Evolutionary conservation across 2,329 filamentous ascomycete genomes (phyloP), one percentile per base, ranked within the genome.

Genomic region (Eurotiales sp.): DNA sequence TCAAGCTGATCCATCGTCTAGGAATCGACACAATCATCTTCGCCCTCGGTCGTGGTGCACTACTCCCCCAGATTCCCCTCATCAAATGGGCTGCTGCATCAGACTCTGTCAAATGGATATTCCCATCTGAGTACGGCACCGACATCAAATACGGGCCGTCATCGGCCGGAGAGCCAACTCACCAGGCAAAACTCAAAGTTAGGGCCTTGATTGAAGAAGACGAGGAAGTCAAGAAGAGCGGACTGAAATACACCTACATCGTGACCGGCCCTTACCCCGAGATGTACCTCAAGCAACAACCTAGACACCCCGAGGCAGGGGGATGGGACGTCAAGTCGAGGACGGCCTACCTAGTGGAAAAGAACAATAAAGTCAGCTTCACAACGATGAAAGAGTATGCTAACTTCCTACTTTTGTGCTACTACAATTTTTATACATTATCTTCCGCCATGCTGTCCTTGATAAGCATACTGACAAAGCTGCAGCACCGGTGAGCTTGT

Each of bases 301-400:
- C 70, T 6, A 67, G 64, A 0, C 59, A 70, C 29, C 64, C 65
- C 46, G 62, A 70, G 29, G 66, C 73, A 0, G 85, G 86, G 2
- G 77, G 77, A 0, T 90, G 82, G 59, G 78, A 88, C 60, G 71
- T 79, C 1, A 68, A 72, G 53, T 71, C 61, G 2, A 83, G 78
- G 61, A 79, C 73, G 51, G 86, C 86, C 0, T 72, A 80, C 2
- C 61, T 90, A 12, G 61, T 88, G 17, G 85, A 56, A 55, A 85
- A 84, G 0, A 71, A 82, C 32, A 82, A 77, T 17, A 77, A 72
- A 54, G 75, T 89, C 54, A 84, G 82, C 30, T 80, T 90, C 59
- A 88, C 84, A 2, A 86, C 82, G 2, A 87, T 87, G 81, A 72
- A 74, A 19, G 87, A 90, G 84, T 86, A 69, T 71, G 81, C 75